A percentile compares a stretch with the other conserved stretches of the same genome.
These are phyloP conservation scores for Gossypium gossypioides DNA, from an alignment of 441 rosid species.

Conservation along the genomic window DNA sequence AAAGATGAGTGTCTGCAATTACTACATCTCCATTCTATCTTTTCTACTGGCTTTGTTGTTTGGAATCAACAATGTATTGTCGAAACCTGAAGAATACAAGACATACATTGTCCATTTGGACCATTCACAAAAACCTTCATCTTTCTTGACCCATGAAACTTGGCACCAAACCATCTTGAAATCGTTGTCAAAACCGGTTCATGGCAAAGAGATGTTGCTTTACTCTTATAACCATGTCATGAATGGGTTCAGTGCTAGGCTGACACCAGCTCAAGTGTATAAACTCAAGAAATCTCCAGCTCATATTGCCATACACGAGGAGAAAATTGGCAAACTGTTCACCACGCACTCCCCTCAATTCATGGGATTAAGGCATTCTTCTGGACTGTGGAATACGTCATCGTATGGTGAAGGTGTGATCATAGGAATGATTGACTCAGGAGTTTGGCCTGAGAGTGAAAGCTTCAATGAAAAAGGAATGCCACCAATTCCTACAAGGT, in stretches of 20 bases:
- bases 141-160: slow-evolving; percentile 24
- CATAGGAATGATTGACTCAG: slow-evolving; percentile 26
- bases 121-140: slow-evolving; percentile 24
- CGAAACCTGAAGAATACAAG: slow-evolving; percentile 14
- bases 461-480: slow-evolving; percentile 35
- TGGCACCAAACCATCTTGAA: slow-evolving; percentile 28
- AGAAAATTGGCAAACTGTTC: slow-evolving; percentile 23
- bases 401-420: slow-evolving; percentile 26
- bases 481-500: slow-evolving; percentile 25
- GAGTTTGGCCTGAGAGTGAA: slow-evolving; percentile 43
- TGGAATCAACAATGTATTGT: slow-evolving; percentile 8
- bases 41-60: not conserved
- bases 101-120: slow-evolving; percentile 38
- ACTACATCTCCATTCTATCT: not conserved
- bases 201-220: slow-evolving; percentile 17
- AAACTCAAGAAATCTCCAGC: slow-evolving; percentile 23
- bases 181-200: slow-evolving; percentile 14
- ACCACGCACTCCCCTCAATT: slow-evolving; percentile 25
- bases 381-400: slow-evolving; percentile 21
- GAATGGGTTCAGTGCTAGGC: slow-evolving; percentile 30
- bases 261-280: slow-evolving; percentile 22
- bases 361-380: slow-evolving; percentile 17
- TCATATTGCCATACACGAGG: slow-evolving; percentile 19
- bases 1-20: not conserved
- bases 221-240: slow-evolving; percentile 29